These are phyloP conservation scores for Gamsiella multidivaricata DNA, from an alignment of 192 early-diverging fungal genomes.

Conservation along the genomic window DNA sequence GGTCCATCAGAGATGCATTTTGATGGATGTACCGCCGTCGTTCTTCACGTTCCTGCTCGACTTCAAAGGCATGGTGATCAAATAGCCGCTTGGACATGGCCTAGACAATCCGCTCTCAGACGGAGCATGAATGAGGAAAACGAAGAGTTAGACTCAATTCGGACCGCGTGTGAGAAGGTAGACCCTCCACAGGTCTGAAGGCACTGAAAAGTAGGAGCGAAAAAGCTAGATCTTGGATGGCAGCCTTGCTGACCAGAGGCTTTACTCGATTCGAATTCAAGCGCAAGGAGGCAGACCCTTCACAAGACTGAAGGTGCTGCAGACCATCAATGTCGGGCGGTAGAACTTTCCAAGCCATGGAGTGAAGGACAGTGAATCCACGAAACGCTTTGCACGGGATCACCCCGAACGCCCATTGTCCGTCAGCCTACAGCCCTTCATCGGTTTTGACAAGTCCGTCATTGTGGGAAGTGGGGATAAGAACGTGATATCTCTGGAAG, in stretches of 20 bases:
- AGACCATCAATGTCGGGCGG: slow-evolving; percentile 33
- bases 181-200: slow-evolving; percentile 1
- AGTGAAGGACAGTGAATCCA: slow-evolving; percentile 30
- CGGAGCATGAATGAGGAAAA: background rate
- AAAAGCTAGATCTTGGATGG: slow-evolving; percentile 13
- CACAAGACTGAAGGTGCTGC: slow-evolving; percentile 20
- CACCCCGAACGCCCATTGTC: slow-evolving; percentile 36
- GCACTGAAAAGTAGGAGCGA: background rate
- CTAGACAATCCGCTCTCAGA: slow-evolving; percentile 8
- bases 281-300: slow-evolving; percentile 34
- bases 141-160: background rate
- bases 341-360: slow-evolving; percentile 16
- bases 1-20: slow-evolving; percentile 4
- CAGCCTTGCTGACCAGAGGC: slow-evolving; percentile 35
- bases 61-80: background rate
- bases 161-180: background rate
- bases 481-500: too few species aligned
- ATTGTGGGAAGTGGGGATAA: too few species aligned
- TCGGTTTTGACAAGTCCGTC: too few species aligned
- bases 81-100: slow-evolving; percentile 4
- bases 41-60: slow-evolving; percentile 6
- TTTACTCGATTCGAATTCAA: slow-evolving; percentile 33
- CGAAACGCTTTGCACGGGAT: slow-evolving; percentile 32
- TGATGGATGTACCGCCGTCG: background rate
- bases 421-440: slow-evolving; percentile 17